These are phyloP conservation scores for Pseudogymnoascus verrucosus DNA, from an alignment of 2,329 filamentous ascomycete species.

Conservation along the genomic window DNA sequence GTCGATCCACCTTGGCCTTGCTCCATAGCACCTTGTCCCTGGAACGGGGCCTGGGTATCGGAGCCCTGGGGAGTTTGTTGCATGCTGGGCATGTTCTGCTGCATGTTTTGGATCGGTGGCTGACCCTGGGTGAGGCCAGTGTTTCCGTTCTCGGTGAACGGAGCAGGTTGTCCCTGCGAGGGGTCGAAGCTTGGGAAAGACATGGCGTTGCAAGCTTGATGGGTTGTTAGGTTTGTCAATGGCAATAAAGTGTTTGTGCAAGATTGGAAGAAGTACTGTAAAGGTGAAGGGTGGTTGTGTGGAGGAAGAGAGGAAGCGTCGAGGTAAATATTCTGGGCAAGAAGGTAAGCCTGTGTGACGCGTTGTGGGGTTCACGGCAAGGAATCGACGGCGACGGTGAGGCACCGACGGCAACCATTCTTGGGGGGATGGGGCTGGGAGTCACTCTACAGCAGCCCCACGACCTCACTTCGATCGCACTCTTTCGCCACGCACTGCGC, in stretches of 20 bases:
- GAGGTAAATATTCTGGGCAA: background rate
- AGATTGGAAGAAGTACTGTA: background rate
- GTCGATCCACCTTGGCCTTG: constrained; percentile 29
- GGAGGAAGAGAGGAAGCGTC: background rate
- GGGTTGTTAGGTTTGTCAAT: background rate
- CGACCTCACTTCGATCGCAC: background rate
- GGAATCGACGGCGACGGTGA: background rate
- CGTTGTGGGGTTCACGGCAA: background rate
- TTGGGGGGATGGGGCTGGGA: background rate
- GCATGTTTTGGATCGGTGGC: background rate
- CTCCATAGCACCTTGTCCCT: constrained; percentile 32
- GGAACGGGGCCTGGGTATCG: constrained; percentile 30
- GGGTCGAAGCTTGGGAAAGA: constrained; percentile 1
- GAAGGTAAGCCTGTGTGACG: background rate
- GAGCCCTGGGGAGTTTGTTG: background rate
- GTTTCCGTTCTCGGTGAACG: background rate
- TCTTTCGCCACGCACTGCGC: background rate
- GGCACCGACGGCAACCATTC: background rate
- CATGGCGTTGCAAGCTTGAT: background rate
- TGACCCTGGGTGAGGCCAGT: background rate
- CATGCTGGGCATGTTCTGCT: background rate
- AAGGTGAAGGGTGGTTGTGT: background rate
- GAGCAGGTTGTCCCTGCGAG: background rate
- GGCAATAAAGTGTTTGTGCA: background rate
- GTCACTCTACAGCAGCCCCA: background rate